Conservation (phyloP, 371 early-diverging fungal species). For the Mortierella sp. region DNA sequence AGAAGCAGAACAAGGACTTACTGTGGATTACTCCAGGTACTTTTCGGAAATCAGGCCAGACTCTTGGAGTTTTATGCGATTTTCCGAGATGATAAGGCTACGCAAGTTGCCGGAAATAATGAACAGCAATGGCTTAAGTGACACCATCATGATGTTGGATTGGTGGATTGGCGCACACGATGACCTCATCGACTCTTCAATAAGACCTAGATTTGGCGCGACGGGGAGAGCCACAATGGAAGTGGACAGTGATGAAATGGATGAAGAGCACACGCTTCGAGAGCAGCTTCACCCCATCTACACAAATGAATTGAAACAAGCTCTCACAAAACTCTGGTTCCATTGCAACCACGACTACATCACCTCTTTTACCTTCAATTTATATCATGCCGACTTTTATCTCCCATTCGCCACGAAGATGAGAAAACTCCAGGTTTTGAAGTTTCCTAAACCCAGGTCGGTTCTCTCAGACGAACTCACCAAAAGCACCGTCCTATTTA, state of each 20-base stretch:
- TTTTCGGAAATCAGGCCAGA: neutral
- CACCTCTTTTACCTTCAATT: constrained; percentile 2
- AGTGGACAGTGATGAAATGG: neutral
- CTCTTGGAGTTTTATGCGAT: neutral
- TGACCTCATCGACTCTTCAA: neutral
- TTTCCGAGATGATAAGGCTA: neutral
- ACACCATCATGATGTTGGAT: too few species aligned
- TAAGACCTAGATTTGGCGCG: too few species aligned
- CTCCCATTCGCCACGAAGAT: constrained; percentile 5
- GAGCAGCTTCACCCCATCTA: neutral
- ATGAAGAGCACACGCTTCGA: neutral
- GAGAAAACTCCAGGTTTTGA: neutral
- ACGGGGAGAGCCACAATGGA: too few species aligned
- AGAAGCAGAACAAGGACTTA: neutral
- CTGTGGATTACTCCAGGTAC: constrained; percentile 1
- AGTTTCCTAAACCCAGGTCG: neutral
- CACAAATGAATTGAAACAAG: neutral
- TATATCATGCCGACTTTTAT: neutral
- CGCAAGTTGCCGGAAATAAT: neutral
- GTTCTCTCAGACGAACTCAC: neutral
- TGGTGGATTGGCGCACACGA: too few species aligned
- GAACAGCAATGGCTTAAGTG: neutral
- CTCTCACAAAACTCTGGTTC: neutral
- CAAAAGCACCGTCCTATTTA: neutral
- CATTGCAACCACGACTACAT: constrained; percentile 14